These are phyloP conservation scores for Penicillium sumatraense DNA, from an alignment of 2,329 filamentous ascomycete species.

Conservation along the genomic window DNA sequence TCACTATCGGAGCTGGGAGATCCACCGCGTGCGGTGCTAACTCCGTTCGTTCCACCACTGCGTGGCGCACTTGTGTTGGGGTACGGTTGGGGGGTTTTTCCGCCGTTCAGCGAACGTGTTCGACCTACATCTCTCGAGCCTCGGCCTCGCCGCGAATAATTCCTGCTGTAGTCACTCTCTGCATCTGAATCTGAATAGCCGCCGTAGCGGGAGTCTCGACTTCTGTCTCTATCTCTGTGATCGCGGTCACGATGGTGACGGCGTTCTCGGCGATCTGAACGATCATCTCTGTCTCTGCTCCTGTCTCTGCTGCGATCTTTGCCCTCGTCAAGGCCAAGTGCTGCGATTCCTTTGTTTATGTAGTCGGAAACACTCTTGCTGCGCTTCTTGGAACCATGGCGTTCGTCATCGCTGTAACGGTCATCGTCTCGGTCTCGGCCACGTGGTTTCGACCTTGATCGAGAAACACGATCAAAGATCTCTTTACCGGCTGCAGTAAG, in stretches of 20 bases:
- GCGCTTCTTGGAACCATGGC: constrained; percentile 46
- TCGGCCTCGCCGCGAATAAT: constrained; percentile 36
- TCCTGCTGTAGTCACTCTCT: constrained; percentile 38
- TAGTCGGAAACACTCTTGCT: constrained; percentile 53
- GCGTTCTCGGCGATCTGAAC: constrained; percentile 7
- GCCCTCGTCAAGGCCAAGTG: constrained; percentile 47
- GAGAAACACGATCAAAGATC: constrained; percentile 42
- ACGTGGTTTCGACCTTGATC: constrained; percentile 48
- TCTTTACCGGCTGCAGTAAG: constrained; percentile 55
- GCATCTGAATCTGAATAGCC: constrained; percentile 48
- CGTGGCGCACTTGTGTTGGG: too few species aligned
- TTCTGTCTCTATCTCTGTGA: constrained; percentile 36
- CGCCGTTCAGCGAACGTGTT: constrained; percentile 32
- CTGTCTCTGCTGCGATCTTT: constrained; percentile 22
- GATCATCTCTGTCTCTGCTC: constrained; percentile 3
- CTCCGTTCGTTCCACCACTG: constrained; percentile 16
- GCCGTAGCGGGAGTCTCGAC: constrained; percentile 36
- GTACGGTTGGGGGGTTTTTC: constrained; percentile 29
- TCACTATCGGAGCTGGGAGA: constrained; percentile 42
- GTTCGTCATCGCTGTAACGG: constrained; percentile 50
- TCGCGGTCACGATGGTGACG: constrained; percentile 13
- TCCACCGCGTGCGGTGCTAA: constrained; percentile 11
- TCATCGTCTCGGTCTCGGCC: constrained; percentile 44
- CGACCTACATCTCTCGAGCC: constrained; percentile 52
- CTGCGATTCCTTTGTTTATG: constrained; percentile 49